phyloP scores from a whole-genome alignment of 306 rosid species.

The Ammopiptanthus mongolicus region DNA sequence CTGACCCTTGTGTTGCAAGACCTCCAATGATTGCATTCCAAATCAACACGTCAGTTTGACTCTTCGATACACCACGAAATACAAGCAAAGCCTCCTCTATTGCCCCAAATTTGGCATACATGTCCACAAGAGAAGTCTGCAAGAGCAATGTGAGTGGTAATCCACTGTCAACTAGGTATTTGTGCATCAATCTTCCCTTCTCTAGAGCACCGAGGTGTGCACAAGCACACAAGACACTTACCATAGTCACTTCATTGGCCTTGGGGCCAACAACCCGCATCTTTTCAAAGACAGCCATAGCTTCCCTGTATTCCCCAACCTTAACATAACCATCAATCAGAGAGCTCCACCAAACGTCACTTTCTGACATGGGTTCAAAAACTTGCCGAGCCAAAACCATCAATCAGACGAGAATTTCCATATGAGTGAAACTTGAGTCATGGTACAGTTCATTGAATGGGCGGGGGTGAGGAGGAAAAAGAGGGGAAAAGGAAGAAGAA shows the following conservation, averaged over 20 bases:
- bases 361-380: constrained; percentile 58
- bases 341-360: constrained; percentile 77
- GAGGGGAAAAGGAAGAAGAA: no score
- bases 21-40: constrained; percentile 87
- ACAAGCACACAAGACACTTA: constrained; percentile 72
- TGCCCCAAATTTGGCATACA: constrained; percentile 87
- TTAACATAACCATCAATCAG: constrained; percentile 68
- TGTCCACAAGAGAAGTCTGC: constrained; percentile 75
- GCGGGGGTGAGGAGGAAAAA: no score
- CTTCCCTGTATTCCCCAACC: constrained; percentile 52
- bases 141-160: constrained; percentile 51
- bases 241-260: constrained; percentile 78
- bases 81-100: constrained; percentile 58
- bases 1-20: constrained; percentile 68
- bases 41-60: constrained; percentile 54
- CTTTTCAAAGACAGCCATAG: constrained; percentile 50
- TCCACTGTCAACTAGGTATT: constrained; percentile 39
- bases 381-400: constrained; percentile 45
- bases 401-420: no score
- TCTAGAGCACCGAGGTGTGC: constrained; percentile 73
- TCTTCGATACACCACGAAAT: constrained; percentile 35
- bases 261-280: constrained; percentile 46
- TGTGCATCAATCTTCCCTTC: constrained; percentile 52
- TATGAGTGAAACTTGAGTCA: no score
- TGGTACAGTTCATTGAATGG: no score